A percentile compares a stretch with the other conserved stretches of the same genome.
Evolutionary conservation across 176 grass and related monocot species (phyloP).

Genomic region (Metroxylon sagu): DNA sequence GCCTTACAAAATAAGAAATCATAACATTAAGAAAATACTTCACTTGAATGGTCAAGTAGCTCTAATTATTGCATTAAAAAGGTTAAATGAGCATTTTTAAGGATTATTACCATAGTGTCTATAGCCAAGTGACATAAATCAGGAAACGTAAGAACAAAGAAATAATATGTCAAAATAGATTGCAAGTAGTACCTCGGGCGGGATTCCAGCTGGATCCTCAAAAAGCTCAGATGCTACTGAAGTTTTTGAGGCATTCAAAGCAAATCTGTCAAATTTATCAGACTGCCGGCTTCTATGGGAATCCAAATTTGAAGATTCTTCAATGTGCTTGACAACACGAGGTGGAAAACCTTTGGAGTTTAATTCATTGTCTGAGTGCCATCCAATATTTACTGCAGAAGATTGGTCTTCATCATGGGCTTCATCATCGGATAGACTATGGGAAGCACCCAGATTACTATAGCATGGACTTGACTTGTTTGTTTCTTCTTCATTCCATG

Average conservation of each 20-base stretch:
- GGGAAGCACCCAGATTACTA: constrained; percentile 38
- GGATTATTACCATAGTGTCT: too few relatives aligned
- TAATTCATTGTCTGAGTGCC: constrained; percentile 86
- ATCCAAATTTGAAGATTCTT: constrained; percentile 31
- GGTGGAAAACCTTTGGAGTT: constrained; percentile 49
- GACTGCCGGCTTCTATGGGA: constrained; percentile 28
- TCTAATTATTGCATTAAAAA: too few relatives aligned
- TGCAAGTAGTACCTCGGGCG: constrained; percentile 52
- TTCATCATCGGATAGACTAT: constrained; percentile 86
- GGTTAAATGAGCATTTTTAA: too few relatives aligned
- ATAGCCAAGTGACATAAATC: too few relatives aligned
- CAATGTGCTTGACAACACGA: constrained; percentile 35
- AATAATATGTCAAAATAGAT: constrained; percentile 5
- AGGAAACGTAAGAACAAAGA: background rate
- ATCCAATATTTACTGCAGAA: constrained; percentile 43
- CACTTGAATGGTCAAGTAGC: too few relatives aligned
- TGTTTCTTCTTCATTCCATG: constrained; percentile 63
- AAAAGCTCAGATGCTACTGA: constrained; percentile 34
- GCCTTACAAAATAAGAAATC: too few relatives aligned
- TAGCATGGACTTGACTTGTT: constrained; percentile 37
- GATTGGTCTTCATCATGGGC: constrained; percentile 49
- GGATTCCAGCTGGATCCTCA: constrained; percentile 63
- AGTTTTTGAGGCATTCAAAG: constrained; percentile 45
- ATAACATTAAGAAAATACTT: too few relatives aligned
- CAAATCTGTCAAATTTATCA: constrained; percentile 26